phyloP scores from a whole-genome alignment of 768 basidiomycete species.

The Omphalotus guepiniiformis region DNA sequence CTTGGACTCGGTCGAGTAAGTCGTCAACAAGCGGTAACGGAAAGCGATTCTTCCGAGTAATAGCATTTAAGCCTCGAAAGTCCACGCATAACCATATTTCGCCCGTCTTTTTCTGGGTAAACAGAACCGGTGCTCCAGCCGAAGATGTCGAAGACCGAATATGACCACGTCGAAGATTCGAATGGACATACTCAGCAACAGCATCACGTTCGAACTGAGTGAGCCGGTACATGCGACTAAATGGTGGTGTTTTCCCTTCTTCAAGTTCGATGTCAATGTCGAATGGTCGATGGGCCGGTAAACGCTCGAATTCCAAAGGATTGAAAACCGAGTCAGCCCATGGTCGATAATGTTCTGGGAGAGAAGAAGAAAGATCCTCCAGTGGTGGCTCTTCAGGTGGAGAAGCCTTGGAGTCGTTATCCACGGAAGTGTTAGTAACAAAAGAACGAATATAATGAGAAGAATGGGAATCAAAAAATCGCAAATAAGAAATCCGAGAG shows the following conservation, averaged over 20 bases:
- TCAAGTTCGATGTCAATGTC: conserved; percentile 31
- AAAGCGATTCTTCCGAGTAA: background rate
- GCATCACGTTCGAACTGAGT: conserved; percentile 18
- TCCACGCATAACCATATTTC: conserved; percentile 21
- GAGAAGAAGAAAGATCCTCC: too few relatives aligned
- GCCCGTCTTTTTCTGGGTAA: conserved; percentile 19
- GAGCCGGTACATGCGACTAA: conserved; percentile 31
- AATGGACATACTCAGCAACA: conserved; percentile 19
- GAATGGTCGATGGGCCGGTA: too few relatives aligned
- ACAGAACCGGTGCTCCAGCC: conserved; percentile 10
- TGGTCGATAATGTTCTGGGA: too few relatives aligned
- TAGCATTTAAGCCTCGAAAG: conserved; percentile 29
- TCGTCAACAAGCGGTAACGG: background rate
- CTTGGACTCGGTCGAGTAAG: background rate
- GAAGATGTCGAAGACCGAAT: conserved; percentile 17
- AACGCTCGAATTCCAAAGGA: conserved; percentile 18
- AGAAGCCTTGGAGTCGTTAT: too few relatives aligned
- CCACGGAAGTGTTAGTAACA: too few relatives aligned
- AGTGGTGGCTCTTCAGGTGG: too few relatives aligned
- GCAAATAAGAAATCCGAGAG: background rate
- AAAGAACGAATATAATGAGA: too few relatives aligned
- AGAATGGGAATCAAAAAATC: background rate
- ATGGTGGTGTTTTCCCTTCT: conserved; percentile 27
- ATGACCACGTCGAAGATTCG: conserved; percentile 20
- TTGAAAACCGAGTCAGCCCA: conserved; percentile 24